These are phyloP conservation scores for Kodamaea kaohsiungensis DNA, from an alignment of 805 yeast genomes.

Conservation along the genomic window DNA sequence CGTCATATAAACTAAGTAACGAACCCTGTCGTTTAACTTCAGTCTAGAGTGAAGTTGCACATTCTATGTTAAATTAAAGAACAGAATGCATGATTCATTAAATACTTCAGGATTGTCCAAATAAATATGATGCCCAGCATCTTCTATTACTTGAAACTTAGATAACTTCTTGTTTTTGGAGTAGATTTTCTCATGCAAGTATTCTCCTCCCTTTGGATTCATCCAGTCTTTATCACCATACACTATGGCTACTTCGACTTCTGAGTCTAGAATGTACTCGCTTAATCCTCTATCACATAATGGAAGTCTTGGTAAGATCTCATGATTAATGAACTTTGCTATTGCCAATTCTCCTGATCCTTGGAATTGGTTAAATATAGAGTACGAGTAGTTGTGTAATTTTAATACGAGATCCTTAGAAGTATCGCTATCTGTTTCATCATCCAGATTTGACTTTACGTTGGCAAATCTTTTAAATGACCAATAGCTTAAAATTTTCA, in stretches of 20 bases:
- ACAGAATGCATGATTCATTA: constrained; percentile 17
- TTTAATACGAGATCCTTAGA: constrained; percentile 27
- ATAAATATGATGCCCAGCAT: constrained; percentile 47
- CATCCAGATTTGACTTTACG: constrained; percentile 22
- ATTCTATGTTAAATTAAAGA: background rate
- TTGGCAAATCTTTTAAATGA: constrained; percentile 40
- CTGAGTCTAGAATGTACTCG: constrained; percentile 24
- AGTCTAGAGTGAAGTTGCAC: too few relatives aligned
- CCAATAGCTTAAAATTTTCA: constrained; percentile 43
- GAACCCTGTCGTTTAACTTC: background rate
- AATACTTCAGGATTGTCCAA: constrained; percentile 40
- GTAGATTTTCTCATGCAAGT: constrained; percentile 28
- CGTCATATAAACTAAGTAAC: background rate
- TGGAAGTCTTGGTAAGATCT: constrained; percentile 39
- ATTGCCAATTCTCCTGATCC: constrained; percentile 47
- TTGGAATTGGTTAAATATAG: constrained; percentile 44
- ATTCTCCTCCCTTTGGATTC: constrained; percentile 40
- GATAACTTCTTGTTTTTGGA: constrained; percentile 15
- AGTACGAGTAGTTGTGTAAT: constrained; percentile 41
- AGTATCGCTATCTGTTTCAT: background rate
- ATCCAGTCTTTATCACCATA: constrained; percentile 49
- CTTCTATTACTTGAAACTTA: constrained; percentile 23
- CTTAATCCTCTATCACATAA: constrained; percentile 41
- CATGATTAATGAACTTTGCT: constrained; percentile 41
- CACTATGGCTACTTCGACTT: constrained; percentile 33